These are phyloP conservation scores for Hirsutella minnesotensis DNA, from an alignment of 2,329 filamentous ascomycete genomes.

Conservation along the genomic window DNA sequence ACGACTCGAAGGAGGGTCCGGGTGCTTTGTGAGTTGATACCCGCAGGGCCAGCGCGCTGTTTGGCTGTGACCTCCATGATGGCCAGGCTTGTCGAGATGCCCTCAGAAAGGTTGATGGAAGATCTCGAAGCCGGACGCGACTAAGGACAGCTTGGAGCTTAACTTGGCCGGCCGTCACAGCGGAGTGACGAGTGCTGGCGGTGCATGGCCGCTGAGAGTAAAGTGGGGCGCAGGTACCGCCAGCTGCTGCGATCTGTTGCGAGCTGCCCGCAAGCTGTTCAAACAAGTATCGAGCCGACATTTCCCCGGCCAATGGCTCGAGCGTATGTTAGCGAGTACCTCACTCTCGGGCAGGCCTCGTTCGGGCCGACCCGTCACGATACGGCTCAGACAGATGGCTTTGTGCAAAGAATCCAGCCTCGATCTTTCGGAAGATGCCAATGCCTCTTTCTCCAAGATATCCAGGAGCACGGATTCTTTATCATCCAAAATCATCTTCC, in stretches of 20 bases:
- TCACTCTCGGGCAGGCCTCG: too few species aligned
- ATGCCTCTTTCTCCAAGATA: too few species aligned
- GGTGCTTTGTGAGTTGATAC: constrained; percentile 71
- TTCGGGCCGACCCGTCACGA: too few species aligned
- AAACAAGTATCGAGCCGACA: too few species aligned
- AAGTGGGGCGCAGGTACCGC: constrained; percentile 5
- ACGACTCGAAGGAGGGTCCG: constrained; percentile 77
- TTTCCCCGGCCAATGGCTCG: too few species aligned
- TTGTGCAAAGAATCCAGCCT: too few species aligned
- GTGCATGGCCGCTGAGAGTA: not conserved
- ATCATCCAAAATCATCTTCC: too few species aligned
- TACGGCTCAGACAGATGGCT: too few species aligned
- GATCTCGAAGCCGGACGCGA: constrained; percentile 12
- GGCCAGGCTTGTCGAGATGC: constrained; percentile 15
- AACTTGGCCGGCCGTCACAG: not conserved
- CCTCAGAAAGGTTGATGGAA: constrained; percentile 18
- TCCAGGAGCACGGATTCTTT: too few species aligned
- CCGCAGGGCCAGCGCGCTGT: constrained; percentile 44
- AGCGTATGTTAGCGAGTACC: too few species aligned
- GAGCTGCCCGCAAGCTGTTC: too few species aligned
- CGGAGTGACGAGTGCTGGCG: not conserved
- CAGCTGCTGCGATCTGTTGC: not conserved
- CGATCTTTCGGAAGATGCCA: too few species aligned
- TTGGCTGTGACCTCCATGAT: constrained; percentile 33
- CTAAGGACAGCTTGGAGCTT: constrained; percentile 37